Evolutionary conservation across 768 basidiomycete species (phyloP), one percentile per base, ranked within the genome.

Genomic region (Lactarius evosmus): DNA sequence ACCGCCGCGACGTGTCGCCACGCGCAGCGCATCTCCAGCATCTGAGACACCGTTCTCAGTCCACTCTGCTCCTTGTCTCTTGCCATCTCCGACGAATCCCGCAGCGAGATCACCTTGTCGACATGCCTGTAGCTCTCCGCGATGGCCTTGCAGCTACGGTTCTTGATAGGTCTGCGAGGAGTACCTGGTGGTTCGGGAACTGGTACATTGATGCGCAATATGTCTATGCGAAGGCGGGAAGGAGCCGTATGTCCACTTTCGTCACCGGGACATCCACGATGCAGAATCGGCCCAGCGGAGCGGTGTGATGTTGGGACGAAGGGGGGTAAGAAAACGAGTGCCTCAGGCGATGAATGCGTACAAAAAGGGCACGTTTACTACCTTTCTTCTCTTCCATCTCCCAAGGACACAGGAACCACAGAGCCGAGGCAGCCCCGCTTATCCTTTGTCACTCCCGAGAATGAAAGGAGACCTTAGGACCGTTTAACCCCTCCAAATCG

Each of bases 121-220:
- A 99, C 89, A 70, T 95, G 94, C 1, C 88, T 87, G 68, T 90
- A 88, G n/a, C 97, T 85, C 69, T 93, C 88, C 29, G 79, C 70
- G 46, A 92, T 84, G 19, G 94, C 91, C 73, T 92, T 93, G 76
- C 95, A 86, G 72, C 8, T 41, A 19, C 40, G 19, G 2, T 99
- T 96, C 71, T 94, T 94, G 66, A 90, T 76, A 30, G 78, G 71
- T 98, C 96, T 55, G 79, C 79, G 63, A 96, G 79, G 73, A 98
- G 84, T 74, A 95, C 93, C 72, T 98, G 95, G 72, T 96, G 91
- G 8, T 84, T 85, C 65, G 98, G 77, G 78, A 97, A 90, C 69
- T 94, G 91, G 73, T 98, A 94, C 74, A 44, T 9, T 22, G 3
- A 44, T 12, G 3, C 8, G 4, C 9, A n/a, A n/a, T 9, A 4